Evolutionary conservation across 1,284 basidiomycete genomes (phyloP), one percentile per base, ranked within the genome.

Genomic region (Ceratobasidium theobromae): DNA sequence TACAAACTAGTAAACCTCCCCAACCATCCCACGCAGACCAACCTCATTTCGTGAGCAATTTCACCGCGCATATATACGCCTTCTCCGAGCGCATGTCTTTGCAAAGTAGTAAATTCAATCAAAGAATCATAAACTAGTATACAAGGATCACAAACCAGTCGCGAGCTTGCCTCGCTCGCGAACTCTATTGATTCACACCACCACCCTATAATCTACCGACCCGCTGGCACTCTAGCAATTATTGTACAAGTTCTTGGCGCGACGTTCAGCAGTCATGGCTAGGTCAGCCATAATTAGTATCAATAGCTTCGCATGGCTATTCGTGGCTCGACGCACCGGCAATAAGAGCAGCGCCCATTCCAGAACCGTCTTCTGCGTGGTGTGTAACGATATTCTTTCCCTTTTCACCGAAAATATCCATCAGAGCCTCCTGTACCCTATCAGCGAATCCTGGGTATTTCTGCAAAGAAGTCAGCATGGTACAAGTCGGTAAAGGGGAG

Each of bases 381-480:
- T 92, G 85, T 0, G 94, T 96, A 33, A 87, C 77, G 72, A 98
- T 93, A 72, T 91, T 92, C 88, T 86, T 84, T 73, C 94, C 95
- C 79, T 91, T 93, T 72, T 95, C 93, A 32, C 95, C 95, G 74
- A 97, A 96, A 71, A 98, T 89, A 75, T 97, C 95, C 32, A 87
- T 81, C 68, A 98, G 77, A 12, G 93, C 95, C 74, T 93, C 86
- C 72, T 96, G 91, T 66, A 97, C 86, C 66, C 93, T 82, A 72
- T 96, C 89, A 45, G 93, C 84, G 73, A 97, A 98, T 53, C 89
- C 86, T 41, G 94, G 94, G 78, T 97, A 97, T 91, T 95, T 97
- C 93, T 95, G 72, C 23, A 28, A 40, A 27, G 48, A 14, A 30
- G n/a, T 38, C 23, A 9, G 23, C 5, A 43, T 40, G 21, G 27